These are phyloP conservation scores for Colletotrichum tanaceti DNA, from an alignment of 2,329 filamentous ascomycete genomes.

Conservation along the genomic window DNA sequence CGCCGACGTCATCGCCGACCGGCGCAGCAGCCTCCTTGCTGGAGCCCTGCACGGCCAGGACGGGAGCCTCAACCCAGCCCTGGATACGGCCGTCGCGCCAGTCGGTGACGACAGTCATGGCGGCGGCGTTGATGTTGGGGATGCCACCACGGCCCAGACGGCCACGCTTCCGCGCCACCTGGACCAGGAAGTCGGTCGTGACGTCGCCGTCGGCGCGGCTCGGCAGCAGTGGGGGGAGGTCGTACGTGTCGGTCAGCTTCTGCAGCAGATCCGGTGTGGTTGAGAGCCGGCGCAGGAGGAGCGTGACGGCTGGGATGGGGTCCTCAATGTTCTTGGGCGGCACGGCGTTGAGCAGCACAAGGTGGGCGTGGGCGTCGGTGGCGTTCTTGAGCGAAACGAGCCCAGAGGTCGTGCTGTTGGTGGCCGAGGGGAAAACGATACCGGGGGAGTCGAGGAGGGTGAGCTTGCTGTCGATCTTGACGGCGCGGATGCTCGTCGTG, in stretches of 20 bases:
- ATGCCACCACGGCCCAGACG: slow-evolving; percentile 89
- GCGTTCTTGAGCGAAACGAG: slow-evolving; percentile 68
- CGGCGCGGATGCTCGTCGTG: slow-evolving; percentile 86
- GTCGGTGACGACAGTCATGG: slow-evolving; percentile 94
- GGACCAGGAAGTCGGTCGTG: slow-evolving; percentile 90
- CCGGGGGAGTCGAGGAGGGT: slow-evolving; percentile 94
- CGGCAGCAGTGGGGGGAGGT: slow-evolving; percentile 81
- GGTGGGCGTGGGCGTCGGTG: slow-evolving; percentile 81
- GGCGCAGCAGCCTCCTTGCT: slow-evolving; percentile 46
- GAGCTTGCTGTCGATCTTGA: slow-evolving; percentile 95
- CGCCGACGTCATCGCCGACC: slow-evolving; percentile 57
- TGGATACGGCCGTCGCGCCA: slow-evolving; percentile 96
- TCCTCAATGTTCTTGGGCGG: slow-evolving; percentile 96
- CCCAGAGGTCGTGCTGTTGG: slow-evolving; percentile 51
- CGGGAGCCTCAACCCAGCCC: slow-evolving; percentile 86
- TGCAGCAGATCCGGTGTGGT: slow-evolving; percentile 77
- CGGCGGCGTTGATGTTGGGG: slow-evolving; percentile 87
- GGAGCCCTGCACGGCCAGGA: slow-evolving; percentile 64
- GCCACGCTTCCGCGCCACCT: slow-evolving; percentile 93
- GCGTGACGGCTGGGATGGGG: slow-evolving; percentile 84
- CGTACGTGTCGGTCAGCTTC: slow-evolving; percentile 86
- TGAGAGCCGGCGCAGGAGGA: slow-evolving; percentile 85
- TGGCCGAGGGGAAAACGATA: slow-evolving; percentile 87
- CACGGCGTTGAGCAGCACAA: slow-evolving; percentile 89
- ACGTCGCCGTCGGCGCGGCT: slow-evolving; percentile 75